phyloP scores from a whole-genome alignment of 345 rosid genomes.

The Camelina neglecta region DNA sequence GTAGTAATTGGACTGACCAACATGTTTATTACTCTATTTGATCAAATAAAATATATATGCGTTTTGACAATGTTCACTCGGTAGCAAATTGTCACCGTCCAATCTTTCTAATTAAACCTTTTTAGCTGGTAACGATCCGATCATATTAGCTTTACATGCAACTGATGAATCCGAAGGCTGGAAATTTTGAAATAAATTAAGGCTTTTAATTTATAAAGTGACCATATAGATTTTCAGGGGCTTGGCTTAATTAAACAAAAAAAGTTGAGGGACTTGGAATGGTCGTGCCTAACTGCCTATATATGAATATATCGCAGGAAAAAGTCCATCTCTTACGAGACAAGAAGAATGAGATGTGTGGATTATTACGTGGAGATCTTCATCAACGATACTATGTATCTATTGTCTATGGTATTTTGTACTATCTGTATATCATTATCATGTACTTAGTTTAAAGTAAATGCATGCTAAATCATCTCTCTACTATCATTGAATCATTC shows the following conservation, averaged over 20 bases:
- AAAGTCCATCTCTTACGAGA: neutral
- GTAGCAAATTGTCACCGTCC: neutral
- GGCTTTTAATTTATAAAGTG: neutral
- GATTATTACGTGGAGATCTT: neutral
- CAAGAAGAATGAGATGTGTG: neutral
- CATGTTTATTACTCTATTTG: neutral
- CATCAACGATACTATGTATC: neutral
- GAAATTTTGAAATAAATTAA: too few species aligned
- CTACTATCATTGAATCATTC: neutral
- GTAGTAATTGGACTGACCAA: neutral
- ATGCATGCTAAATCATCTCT: neutral
- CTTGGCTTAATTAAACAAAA: too few species aligned
- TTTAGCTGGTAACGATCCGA: neutral
- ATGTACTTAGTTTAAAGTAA: too few species aligned
- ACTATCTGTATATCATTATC: too few species aligned
- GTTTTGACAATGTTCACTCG: neutral
- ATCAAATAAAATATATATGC: neutral
- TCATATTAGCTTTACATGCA: neutral
- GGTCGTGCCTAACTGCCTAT: neutral
- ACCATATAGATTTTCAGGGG: neutral
- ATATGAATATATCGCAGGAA: neutral
- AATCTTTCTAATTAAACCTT: neutral
- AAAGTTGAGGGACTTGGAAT: neutral
- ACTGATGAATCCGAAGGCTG: neutral
- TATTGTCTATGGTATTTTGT: too few species aligned